Evolutionary conservation across 2,329 filamentous ascomycete species (phyloP).

Genomic region (Fusarium nisikadoi): DNA sequence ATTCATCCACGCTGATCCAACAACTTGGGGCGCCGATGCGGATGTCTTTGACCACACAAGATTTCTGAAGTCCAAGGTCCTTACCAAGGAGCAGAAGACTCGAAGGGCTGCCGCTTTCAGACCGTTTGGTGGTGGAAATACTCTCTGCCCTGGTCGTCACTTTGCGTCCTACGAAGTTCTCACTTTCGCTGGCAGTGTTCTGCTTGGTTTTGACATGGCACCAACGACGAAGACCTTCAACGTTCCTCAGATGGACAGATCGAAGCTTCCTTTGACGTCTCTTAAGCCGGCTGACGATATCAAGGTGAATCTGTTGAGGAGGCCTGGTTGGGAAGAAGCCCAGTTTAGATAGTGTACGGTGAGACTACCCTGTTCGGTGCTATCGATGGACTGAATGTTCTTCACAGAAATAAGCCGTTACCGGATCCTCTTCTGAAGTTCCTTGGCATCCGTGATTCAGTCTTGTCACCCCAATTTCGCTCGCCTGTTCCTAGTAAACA

Average conservation of each 20-base stretch:
- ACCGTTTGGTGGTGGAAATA: slow-evolving; percentile 34
- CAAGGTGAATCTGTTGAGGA: background rate
- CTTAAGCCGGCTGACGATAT: slow-evolving; percentile 25
- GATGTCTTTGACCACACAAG: slow-evolving; percentile 33
- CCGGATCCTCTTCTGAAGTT: too few relatives aligned
- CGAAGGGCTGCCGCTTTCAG: slow-evolving; percentile 29
- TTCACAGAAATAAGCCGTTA: too few relatives aligned
- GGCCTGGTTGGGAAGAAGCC: background rate
- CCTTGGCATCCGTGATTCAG: too few relatives aligned
- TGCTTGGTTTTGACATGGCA: slow-evolving; percentile 27
- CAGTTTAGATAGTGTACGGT: slow-evolving; percentile 16
- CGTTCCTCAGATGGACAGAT: slow-evolving; percentile 30
- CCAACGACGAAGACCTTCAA: slow-evolving; percentile 6
- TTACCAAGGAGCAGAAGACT: slow-evolving; percentile 26
- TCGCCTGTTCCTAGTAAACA: too few relatives aligned
- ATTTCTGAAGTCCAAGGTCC: slow-evolving; percentile 15
- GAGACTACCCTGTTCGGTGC: too few relatives aligned
- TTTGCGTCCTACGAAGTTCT: slow-evolving; percentile 34
- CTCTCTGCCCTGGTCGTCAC: slow-evolving; percentile 31
- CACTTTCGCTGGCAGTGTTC: slow-evolving; percentile 23
- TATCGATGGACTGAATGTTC: too few relatives aligned
- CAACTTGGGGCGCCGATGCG: slow-evolving; percentile 27
- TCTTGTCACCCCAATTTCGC: too few relatives aligned
- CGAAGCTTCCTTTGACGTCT: slow-evolving; percentile 32
- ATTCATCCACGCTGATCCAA: slow-evolving; percentile 33